A percentile compares a stretch with the other conserved stretches of the same genome.
These are phyloP conservation scores for Arabis hirsuta DNA, from an alignment of 345 rosid species.

Conservation along the genomic window DNA sequence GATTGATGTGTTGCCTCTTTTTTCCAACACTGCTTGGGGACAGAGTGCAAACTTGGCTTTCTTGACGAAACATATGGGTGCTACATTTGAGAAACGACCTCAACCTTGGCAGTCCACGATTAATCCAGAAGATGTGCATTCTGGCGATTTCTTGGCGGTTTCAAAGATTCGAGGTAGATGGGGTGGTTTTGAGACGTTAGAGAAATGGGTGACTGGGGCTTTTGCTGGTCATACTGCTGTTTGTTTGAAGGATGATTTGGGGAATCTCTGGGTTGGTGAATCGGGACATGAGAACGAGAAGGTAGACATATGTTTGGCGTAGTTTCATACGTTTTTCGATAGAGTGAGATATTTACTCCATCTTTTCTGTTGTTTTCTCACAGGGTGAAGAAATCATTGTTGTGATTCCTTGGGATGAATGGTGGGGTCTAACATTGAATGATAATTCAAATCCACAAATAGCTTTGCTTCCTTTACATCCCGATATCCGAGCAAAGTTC, in stretches of 20 bases:
- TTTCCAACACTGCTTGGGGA: conserved; percentile 91
- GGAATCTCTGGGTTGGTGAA: conserved; percentile 99
- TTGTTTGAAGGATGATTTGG: conserved; percentile 89
- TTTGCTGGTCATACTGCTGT: conserved; percentile 99
- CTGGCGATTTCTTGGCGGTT: conserved; percentile 91
- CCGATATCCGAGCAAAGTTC: conserved; percentile 73
- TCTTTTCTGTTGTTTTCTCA: conserved; percentile 5
- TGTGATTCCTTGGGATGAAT: conserved; percentile 92
- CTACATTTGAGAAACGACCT: conserved; percentile 81
- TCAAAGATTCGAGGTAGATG: conserved; percentile 97
- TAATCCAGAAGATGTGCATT: conserved; percentile 78
- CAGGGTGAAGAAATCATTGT: conserved; percentile 97
- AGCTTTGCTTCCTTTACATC: conserved; percentile 89
- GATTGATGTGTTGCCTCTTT: conserved; percentile 87
- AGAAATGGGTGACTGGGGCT: conserved; percentile 99
- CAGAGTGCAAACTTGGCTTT: conserved; percentile 89
- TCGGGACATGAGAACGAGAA: conserved; percentile 98
- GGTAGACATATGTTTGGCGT: conserved; percentile 44
- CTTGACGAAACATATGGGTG: conserved; percentile 88
- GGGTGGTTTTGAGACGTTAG: conserved; percentile 99
- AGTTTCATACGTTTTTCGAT: neutral
- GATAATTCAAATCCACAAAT: conserved; percentile 93
- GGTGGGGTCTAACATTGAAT: conserved; percentile 89
- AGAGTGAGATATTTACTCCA: conserved; percentile 1
- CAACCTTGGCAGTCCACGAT: conserved; percentile 71